A percentile compares a stretch with the other conserved stretches of the same genome.
Evolutionary conservation across 2,329 filamentous ascomycete genomes (phyloP).

Genomic region (Byssochlamys sp.): DNA sequence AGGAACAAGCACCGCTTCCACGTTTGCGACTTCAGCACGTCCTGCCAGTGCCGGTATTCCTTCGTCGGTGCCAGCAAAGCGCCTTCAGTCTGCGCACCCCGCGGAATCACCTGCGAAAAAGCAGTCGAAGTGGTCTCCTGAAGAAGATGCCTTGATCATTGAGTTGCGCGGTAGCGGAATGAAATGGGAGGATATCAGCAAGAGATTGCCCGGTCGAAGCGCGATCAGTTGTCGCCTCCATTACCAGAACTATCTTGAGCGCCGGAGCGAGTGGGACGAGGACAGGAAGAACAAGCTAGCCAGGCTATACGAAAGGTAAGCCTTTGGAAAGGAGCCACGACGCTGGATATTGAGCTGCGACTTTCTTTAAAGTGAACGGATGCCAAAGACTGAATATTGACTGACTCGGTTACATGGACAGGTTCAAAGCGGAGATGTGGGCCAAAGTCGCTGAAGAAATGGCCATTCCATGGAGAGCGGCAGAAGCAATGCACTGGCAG

Average conservation of each 20-base stretch:
- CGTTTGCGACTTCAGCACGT: slow-evolving; percentile 17
- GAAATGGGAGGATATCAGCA: slow-evolving; percentile 99
- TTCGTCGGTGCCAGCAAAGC: slow-evolving; percentile 26
- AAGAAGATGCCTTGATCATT: slow-evolving; percentile 89
- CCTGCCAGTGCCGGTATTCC: slow-evolving; percentile 23
- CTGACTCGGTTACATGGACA: slow-evolving; percentile 30
- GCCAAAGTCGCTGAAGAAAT: slow-evolving; percentile 90
- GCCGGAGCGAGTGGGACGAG: slow-evolving; percentile 89
- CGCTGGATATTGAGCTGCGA: neutral
- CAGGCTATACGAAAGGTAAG: slow-evolving; percentile 84
- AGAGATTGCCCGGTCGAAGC: slow-evolving; percentile 77
- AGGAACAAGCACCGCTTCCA: slow-evolving; percentile 11
- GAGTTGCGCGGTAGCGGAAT: slow-evolving; percentile 80
- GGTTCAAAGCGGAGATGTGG: slow-evolving; percentile 98
- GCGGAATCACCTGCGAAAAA: slow-evolving; percentile 69
- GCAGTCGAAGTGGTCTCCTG: slow-evolving; percentile 91
- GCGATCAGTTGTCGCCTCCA: slow-evolving; percentile 89
- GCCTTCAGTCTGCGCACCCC: slow-evolving; percentile 39
- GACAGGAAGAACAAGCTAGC: slow-evolving; percentile 96
- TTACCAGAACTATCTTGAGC: slow-evolving; percentile 94
- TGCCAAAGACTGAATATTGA: neutral
- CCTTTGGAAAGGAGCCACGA: slow-evolving; percentile 9
- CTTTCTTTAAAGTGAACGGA: neutral
- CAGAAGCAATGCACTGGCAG: slow-evolving; percentile 97
- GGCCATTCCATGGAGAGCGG: slow-evolving; percentile 86